phyloP scores from a whole-genome alignment of 371 early-diverging fungal species.

The Circinella minor region DNA sequence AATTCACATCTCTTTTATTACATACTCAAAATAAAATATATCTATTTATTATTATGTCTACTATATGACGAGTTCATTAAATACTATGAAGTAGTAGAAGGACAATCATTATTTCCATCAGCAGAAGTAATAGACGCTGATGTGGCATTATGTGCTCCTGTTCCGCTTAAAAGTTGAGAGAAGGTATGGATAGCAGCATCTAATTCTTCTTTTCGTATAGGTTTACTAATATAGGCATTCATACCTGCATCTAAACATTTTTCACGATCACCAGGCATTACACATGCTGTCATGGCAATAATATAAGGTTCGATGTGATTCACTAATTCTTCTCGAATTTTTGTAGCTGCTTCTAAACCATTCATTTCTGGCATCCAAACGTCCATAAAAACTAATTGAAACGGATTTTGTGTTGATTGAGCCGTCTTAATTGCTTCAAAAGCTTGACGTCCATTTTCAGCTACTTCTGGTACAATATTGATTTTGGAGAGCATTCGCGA shows the following conservation, averaged over 20 bases:
- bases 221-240: constrained; percentile 46
- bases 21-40: too few relatives aligned
- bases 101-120: too few relatives aligned
- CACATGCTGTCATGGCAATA: constrained; percentile 61
- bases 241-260: constrained; percentile 54
- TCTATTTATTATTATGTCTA: too few relatives aligned
- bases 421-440: constrained; percentile 35
- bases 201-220: constrained; percentile 50
- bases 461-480: constrained; percentile 24
- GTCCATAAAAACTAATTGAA: constrained; percentile 58
- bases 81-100: too few relatives aligned
- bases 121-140: too few relatives aligned
- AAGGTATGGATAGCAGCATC: constrained; percentile 37
- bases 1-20: too few relatives aligned
- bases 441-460: constrained; percentile 52
- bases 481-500: constrained; percentile 43
- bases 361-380: constrained; percentile 66
- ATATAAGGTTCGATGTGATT: constrained; percentile 44
- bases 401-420: constrained; percentile 16
- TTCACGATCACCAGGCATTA: constrained; percentile 59
- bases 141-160: too few relatives aligned
- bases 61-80: too few relatives aligned
- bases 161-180: constrained; percentile 14
- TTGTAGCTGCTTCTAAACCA: constrained; percentile 49
- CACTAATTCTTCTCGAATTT: constrained; percentile 43